Percentiles rank a stretch among this genome's conserved stretches.
Evolutionary conservation across 768 basidiomycete species (phyloP).

Genomic region (Lentinula lateritia): DNA sequence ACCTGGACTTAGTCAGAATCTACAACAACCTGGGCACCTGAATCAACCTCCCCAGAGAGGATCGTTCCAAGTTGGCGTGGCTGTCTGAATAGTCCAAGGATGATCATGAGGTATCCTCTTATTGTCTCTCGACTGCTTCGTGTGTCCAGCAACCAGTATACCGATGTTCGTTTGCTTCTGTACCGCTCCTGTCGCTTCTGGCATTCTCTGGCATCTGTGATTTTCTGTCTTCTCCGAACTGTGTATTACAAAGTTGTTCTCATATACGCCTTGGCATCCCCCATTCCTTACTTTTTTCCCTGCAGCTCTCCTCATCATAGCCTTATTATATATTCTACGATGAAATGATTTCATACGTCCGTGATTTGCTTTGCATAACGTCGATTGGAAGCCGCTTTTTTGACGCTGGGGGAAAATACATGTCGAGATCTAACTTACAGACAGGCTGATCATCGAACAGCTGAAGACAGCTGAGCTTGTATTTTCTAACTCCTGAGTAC

Average conservation of each 20-base stretch:
- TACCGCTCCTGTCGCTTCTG: background rate
- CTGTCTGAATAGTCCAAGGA: background rate
- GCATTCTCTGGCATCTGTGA: background rate
- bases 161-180: background rate
- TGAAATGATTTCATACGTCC: background rate
- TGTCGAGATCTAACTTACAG: background rate
- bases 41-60: background rate
- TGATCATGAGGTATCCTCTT: background rate
- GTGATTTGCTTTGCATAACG: background rate
- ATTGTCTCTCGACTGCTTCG: background rate
- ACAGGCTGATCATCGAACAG: conserved; percentile 3
- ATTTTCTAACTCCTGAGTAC: background rate
- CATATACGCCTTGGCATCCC: background rate
- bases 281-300: background rate
- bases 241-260: background rate
- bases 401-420: background rate
- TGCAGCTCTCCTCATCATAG: background rate
- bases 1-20: conserved; percentile 35
- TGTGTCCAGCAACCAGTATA: background rate
- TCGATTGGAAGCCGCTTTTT: background rate
- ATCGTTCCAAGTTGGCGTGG: conserved; percentile 5
- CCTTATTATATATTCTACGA: background rate
- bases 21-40: conserved; percentile 20
- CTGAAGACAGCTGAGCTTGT: background rate
- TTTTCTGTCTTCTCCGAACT: background rate